Conservation (phyloP, 768 basidiomycete species). For the Rhizopogon sp. region DNA sequence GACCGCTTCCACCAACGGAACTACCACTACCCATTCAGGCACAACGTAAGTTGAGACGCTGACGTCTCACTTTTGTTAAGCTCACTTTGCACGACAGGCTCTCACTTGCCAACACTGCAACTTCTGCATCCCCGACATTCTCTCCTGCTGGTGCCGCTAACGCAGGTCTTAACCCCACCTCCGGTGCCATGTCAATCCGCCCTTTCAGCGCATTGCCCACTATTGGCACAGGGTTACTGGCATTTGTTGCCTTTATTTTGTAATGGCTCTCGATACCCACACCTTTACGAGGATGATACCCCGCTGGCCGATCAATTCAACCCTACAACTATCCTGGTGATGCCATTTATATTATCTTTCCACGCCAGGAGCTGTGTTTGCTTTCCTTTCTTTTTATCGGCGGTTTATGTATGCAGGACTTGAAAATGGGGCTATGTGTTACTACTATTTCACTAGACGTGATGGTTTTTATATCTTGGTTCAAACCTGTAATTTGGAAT, state of each 20-base stretch:
- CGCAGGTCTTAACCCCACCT: slow-evolving; percentile 19
- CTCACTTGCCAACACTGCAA: background rate
- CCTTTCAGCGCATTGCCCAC: slow-evolving; percentile 18
- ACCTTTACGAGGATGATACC: slow-evolving; percentile 33
- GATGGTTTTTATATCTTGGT: background rate
- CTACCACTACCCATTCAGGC: slow-evolving; percentile 4
- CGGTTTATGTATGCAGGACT: background rate
- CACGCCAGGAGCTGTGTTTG: slow-evolving; percentile 9
- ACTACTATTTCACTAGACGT: background rate
- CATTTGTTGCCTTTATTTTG: slow-evolving; percentile 18
- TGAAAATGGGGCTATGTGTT: background rate
- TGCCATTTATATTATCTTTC: background rate
- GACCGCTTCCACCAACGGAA: slow-evolving; percentile 5
- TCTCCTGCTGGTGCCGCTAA: slow-evolving; percentile 29
- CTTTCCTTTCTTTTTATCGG: background rate
- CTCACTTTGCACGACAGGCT: slow-evolving; percentile 4
- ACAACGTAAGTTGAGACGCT: slow-evolving; percentile 1
- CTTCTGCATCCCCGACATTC: slow-evolving; percentile 8
- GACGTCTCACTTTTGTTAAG: slow-evolving; percentile 2
- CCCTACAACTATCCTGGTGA: slow-evolving; percentile 19
- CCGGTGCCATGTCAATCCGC: slow-evolving; percentile 21
- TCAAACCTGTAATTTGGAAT: background rate
- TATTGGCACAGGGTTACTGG: slow-evolving; percentile 15
- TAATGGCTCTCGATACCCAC: slow-evolving; percentile 30
- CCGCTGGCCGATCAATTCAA: slow-evolving; percentile 30